Conservation (phyloP, 1,139 yeast species). For the Pichia sp. region DNA sequence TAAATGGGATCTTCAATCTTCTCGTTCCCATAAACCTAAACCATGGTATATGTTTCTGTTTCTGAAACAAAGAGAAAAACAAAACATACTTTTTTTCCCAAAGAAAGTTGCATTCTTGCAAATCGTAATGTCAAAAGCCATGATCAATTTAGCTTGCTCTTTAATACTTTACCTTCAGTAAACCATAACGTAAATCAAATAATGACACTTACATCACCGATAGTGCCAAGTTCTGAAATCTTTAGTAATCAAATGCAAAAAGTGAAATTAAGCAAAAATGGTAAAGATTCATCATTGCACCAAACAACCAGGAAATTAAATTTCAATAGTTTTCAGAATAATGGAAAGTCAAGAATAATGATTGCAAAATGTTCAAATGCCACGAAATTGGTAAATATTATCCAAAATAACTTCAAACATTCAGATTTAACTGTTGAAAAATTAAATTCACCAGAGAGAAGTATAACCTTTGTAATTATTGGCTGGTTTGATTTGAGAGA, state of each 20-base stretch:
- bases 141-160: background rate
- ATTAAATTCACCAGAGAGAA: background rate
- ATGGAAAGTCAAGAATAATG: background rate
- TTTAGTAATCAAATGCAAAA: background rate
- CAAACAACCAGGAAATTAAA: no score
- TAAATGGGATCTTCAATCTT: no score
- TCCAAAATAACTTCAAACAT: background rate
- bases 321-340: no score
- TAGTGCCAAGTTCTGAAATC: background rate
- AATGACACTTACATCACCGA: background rate
- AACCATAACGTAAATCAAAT: background rate
- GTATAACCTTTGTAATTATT: conserved; percentile 6
- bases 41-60: no score
- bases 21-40: no score
- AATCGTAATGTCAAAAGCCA: background rate
- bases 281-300: no score
- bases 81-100: background rate
- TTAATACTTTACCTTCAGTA: background rate
- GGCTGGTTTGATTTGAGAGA: conserved; percentile 25
- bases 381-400: background rate
- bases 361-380: background rate
- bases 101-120: background rate
- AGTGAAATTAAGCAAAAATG: no score
- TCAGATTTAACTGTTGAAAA: background rate
- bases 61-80: background rate